phyloP scores from a whole-genome alignment of 2,329 filamentous ascomycete genomes.

The Colletotrichum sp. region DNA sequence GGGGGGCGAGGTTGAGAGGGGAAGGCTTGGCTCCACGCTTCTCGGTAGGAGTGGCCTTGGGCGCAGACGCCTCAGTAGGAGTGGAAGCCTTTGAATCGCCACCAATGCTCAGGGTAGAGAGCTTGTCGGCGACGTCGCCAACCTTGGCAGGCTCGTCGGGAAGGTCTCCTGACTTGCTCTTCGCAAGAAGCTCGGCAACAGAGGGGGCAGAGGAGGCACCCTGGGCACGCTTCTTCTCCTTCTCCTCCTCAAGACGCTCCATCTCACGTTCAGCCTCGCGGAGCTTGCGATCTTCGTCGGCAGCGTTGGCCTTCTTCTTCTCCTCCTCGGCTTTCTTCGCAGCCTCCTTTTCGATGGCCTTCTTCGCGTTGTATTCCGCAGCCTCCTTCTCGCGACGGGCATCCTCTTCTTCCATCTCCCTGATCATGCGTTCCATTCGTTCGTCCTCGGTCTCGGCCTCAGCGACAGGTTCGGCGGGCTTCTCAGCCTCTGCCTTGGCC shows the following conservation, averaged over 20 bases:
- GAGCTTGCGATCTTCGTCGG: constrained; percentile 68
- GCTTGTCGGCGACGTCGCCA: constrained; percentile 50
- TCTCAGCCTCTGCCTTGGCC: constrained; percentile 35
- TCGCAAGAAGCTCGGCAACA: constrained; percentile 57
- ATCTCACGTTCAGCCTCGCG: constrained; percentile 76
- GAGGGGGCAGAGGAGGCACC: constrained; percentile 48
- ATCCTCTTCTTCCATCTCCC: constrained; percentile 65
- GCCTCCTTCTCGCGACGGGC: constrained; percentile 52
- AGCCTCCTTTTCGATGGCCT: constrained; percentile 45
- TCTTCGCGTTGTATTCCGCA: constrained; percentile 46
- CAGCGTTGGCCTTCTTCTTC: constrained; percentile 55
- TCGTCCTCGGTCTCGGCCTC: constrained; percentile 52
- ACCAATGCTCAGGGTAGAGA: constrained; percentile 54
- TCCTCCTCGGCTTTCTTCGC: constrained; percentile 53
- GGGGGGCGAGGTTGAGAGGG: constrained; percentile 82
- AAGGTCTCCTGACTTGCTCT: constrained; percentile 37
- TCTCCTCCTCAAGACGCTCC: constrained; percentile 75
- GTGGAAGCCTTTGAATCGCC: constrained; percentile 42
- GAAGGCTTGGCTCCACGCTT: constrained; percentile 76
- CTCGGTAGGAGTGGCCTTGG: constrained; percentile 59
- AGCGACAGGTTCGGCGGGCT: constrained; percentile 30
- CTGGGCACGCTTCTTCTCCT: constrained; percentile 59
- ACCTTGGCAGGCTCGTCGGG: constrained; percentile 41
- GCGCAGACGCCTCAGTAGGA: constrained; percentile 48
- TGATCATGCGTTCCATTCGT: constrained; percentile 63